A percentile compares a stretch with the other conserved stretches of the same genome.
Evolutionary conservation across 108 stramenopile genomes (phyloP).

Genomic region (Fragilaria crotonensis): DNA sequence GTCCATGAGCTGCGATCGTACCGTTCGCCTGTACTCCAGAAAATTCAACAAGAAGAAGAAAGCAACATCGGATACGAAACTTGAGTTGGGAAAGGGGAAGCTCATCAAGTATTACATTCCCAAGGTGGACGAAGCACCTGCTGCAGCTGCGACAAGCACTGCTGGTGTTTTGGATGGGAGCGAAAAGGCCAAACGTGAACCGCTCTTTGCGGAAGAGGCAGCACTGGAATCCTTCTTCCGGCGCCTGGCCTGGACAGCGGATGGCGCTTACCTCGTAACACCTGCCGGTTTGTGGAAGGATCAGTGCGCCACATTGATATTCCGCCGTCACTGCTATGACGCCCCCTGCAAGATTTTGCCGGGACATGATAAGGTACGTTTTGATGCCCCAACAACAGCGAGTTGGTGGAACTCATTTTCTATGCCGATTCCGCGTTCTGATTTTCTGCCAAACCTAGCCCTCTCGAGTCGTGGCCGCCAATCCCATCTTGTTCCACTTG

Average conservation of each 20-base stretch:
- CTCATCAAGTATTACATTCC: slow-evolving; percentile 22
- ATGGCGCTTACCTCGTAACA: slow-evolving; percentile 85
- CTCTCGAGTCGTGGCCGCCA: slow-evolving; percentile 72
- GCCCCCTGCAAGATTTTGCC: slow-evolving; percentile 69
- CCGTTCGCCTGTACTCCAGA: slow-evolving; percentile 65
- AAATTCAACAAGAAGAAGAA: slow-evolving; percentile 31
- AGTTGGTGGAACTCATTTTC: neutral
- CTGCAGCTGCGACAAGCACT: slow-evolving; percentile 15
- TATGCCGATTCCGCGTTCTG: too few species aligned
- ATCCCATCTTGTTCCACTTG: slow-evolving; percentile 70
- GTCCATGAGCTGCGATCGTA: slow-evolving; percentile 81
- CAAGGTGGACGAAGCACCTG: too few species aligned
- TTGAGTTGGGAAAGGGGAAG: slow-evolving; percentile 33
- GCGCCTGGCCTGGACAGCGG: slow-evolving; percentile 81
- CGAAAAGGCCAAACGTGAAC: slow-evolving; percentile 10
- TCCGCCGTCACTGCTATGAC: slow-evolving; percentile 74
- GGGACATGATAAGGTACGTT: slow-evolving; percentile 66
- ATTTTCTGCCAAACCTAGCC: slow-evolving; percentile 26
- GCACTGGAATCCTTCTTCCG: slow-evolving; percentile 88
- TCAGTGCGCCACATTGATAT: slow-evolving; percentile 53
- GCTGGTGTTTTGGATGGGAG: too few species aligned
- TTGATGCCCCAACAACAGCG: slow-evolving; percentile 2
- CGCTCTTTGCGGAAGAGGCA: slow-evolving; percentile 88
- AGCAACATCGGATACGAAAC: slow-evolving; percentile 29
- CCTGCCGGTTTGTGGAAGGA: slow-evolving; percentile 84